Conservation (phyloP, 495 filamentous ascomycete genomes). For the Penicillium soppii region DNA sequence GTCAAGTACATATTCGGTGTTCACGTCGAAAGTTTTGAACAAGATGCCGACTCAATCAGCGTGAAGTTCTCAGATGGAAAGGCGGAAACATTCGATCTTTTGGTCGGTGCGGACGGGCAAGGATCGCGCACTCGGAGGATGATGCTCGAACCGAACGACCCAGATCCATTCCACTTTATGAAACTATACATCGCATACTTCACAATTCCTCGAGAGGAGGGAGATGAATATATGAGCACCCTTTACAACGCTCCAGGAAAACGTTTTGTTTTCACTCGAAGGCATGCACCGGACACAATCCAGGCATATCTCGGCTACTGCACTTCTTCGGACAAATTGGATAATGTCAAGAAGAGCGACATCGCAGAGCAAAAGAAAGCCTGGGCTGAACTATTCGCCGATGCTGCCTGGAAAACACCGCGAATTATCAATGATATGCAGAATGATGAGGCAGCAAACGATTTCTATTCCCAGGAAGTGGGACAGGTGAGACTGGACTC, state of each 20-base stretch:
- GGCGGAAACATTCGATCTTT: conserved; percentile 42
- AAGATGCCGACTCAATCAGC: conserved; percentile 17
- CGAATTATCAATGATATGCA: conserved; percentile 38
- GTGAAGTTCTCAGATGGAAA: conserved; percentile 39
- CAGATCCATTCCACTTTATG: conserved; percentile 14
- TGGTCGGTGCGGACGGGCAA: conserved; percentile 51
- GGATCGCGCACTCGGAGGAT: conserved; percentile 40
- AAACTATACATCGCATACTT: conserved; percentile 38
- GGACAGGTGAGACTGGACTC: conserved; percentile 40
- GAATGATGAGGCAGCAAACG: conserved; percentile 26
- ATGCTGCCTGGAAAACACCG: conserved; percentile 44
- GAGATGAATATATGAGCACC: conserved; percentile 33
- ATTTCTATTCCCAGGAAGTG: conserved; percentile 48
- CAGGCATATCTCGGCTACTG: conserved; percentile 36
- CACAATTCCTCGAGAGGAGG: conserved; percentile 30
- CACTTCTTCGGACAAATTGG: conserved; percentile 19
- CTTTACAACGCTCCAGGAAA: conserved; percentile 28
- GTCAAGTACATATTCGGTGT: conserved; percentile 48
- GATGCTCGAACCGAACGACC: conserved; percentile 19
- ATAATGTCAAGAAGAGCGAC: conserved; percentile 17
- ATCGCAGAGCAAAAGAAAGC: conserved; percentile 35
- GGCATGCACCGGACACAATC: conserved; percentile 30
- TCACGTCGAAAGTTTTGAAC: conserved; percentile 21
- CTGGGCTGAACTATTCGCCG: conserved; percentile 37
- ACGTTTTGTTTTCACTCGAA: conserved; percentile 36